Percentiles rank a stretch among this genome's conserved stretches.
These are phyloP conservation scores for Capronia americana DNA, from an alignment of 2,329 filamentous ascomycete species.

Conservation along the genomic window DNA sequence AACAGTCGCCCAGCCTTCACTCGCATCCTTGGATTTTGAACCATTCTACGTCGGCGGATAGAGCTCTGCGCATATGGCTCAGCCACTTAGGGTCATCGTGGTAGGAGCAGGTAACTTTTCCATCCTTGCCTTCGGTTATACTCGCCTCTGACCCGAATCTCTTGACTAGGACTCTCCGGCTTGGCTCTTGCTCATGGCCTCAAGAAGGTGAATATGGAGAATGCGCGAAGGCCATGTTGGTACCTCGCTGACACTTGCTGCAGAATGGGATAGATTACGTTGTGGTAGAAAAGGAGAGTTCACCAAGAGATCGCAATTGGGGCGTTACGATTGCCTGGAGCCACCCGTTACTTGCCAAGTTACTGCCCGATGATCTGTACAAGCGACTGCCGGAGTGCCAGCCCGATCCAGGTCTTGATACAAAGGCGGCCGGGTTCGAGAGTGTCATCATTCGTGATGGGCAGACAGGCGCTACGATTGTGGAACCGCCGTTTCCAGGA, in stretches of 20 bases:
- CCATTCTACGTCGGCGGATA: neutral
- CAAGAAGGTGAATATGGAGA: slow-evolving; percentile 24
- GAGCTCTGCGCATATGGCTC: slow-evolving; percentile 12
- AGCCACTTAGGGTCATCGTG: slow-evolving; percentile 26
- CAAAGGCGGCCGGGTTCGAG: slow-evolving; percentile 28
- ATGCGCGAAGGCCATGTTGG: neutral
- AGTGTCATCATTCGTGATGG: slow-evolving; percentile 36
- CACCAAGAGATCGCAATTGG: slow-evolving; percentile 36
- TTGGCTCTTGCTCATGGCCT: slow-evolving; percentile 34
- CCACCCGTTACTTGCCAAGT: slow-evolving; percentile 45
- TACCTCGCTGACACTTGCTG: too few relatives aligned
- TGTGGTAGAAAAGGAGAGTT: slow-evolving; percentile 34
- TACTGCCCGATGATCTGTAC: slow-evolving; percentile 46
- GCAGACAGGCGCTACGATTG: slow-evolving; percentile 40
- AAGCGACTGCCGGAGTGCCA: slow-evolving; percentile 43
- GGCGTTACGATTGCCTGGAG: slow-evolving; percentile 45
- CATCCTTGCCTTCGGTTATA: neutral
- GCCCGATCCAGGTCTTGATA: slow-evolving; percentile 46
- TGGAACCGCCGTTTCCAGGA: slow-evolving; percentile 39
- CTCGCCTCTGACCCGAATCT: neutral
- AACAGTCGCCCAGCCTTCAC: neutral
- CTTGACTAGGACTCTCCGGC: slow-evolving; percentile 28
- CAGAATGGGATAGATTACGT: slow-evolving; percentile 36
- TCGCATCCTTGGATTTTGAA: neutral
- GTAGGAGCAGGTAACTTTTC: slow-evolving; percentile 7